phyloP scores from a whole-genome alignment of 306 rosid species.

The Pueraria montana region DNA sequence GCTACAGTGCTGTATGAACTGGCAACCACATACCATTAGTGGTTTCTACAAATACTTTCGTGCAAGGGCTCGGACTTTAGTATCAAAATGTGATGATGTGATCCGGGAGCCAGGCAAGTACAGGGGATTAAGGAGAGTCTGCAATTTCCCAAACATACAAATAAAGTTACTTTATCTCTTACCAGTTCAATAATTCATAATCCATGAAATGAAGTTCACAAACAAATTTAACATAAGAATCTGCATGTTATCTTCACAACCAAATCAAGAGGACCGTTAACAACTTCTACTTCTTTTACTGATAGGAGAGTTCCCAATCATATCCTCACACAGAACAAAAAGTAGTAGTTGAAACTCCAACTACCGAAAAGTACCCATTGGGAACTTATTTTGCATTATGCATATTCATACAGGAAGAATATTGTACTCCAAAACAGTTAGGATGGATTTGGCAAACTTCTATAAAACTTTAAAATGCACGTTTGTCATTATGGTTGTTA shows the following conservation, averaged over 20 bases:
- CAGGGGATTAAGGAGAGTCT: slow-evolving; percentile 90
- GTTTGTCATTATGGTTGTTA: slow-evolving; percentile 19
- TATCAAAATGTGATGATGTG: slow-evolving; percentile 91
- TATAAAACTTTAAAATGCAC: not conserved
- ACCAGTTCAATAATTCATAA: slow-evolving; percentile 19
- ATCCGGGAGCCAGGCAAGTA: slow-evolving; percentile 97
- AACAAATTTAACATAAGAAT: slow-evolving; percentile 29
- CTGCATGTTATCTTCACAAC: slow-evolving; percentile 21
- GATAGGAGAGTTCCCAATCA: not conserved
- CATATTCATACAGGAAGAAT: slow-evolving; percentile 25
- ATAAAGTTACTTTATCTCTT: not conserved
- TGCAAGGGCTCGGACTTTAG: slow-evolving; percentile 96
- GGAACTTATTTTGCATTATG: slow-evolving; percentile 32
- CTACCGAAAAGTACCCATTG: not conserved
- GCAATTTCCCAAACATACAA: slow-evolving; percentile 57
- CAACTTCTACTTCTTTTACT: slow-evolving; percentile 33
- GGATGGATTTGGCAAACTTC: not conserved
- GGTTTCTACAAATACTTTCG: slow-evolving; percentile 76
- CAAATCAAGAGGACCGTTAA: slow-evolving; percentile 18
- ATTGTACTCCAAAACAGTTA: not conserved
- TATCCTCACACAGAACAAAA: not conserved
- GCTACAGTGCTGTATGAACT: slow-evolving; percentile 18
- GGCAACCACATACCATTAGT: slow-evolving; percentile 16
- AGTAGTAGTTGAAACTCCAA: slow-evolving; percentile 25
- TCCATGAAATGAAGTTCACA: slow-evolving; percentile 25